Base-by-base conservation (phyloP, 1,284 basidiomycete species). In the Pholiota adiposa region DNA sequence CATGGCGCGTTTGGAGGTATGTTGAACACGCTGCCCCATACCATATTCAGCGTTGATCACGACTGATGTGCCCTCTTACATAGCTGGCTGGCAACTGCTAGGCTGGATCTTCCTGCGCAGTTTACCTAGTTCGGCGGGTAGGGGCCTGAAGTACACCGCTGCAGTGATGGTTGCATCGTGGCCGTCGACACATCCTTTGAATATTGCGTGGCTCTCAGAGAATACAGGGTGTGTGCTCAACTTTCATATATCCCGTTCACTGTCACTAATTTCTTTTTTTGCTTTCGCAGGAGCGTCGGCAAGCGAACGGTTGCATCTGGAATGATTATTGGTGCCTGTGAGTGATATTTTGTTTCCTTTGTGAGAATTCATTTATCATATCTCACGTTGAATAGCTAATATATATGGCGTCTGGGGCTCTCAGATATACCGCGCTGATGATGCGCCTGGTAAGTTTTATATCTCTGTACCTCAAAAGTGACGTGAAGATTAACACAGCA, bases 131-230 rank as follows among this genome's bases (percentile, higher is more conserved):
- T 53, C 56, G 40, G 67, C 75, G 2, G 66, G 69, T n/a, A 64
- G 71, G 48, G 72, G 70, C 0, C 62, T 73, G 19, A 75, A 73
- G 65, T 75, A 76, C 52, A 65, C 75, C 29, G 75, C 75, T 2
- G 76, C 73, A 4, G 65, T 76, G 4, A 59, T 76, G 36, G 70
- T 76, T 1, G 73, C 75, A 8, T 73, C 73, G 3, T 77, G 76
- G 76, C 76, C 76, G 2, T 73, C 71, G 31, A 76, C 74, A 1
- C 76, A 77, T 59, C 75, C 76, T 1, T 62, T 77, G 29, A 76
- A 76, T 49, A 73, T 77, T 40, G 76, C 75, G 1, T 77, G 76
- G 76, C 75, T 77, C 70, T 73, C 75, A 2, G 76, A 77, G 57
- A 77, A 77, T 54, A 76, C 75, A 1, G 75, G 69, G 62, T 67